Conservation (phyloP, 108 stramenopile species). For the Nitzschia palea region DNA sequence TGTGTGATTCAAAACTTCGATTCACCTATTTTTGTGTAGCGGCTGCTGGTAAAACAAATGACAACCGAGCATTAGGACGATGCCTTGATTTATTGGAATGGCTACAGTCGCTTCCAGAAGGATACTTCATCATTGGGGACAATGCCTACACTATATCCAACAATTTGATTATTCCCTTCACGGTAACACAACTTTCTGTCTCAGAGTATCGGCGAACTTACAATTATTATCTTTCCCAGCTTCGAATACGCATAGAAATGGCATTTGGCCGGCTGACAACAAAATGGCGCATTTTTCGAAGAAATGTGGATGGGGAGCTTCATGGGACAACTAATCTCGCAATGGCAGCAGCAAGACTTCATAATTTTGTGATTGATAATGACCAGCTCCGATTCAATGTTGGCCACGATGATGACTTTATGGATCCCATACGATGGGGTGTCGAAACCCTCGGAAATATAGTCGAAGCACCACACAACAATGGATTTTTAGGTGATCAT, state of each 20-base stretch:
- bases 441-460: no score
- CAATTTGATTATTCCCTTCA: slow-evolving; percentile 26
- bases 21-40: slow-evolving; percentile 11
- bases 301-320: not conserved
- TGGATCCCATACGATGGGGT: not conserved
- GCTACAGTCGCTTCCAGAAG: slow-evolving; percentile 13
- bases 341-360: not conserved
- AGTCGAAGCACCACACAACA: slow-evolving; percentile 1
- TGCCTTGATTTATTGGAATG: slow-evolving; percentile 1
- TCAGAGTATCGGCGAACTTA: slow-evolving; percentile 7
- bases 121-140: slow-evolving; percentile 17
- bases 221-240: slow-evolving; percentile 30
- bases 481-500: not conserved
- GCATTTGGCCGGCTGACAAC: slow-evolving; percentile 29
- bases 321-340: not conserved
- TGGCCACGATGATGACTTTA: not conserved
- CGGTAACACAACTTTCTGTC: slow-evolving; percentile 4
- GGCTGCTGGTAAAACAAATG: slow-evolving; percentile 9
- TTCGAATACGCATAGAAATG: slow-evolving; percentile 43
- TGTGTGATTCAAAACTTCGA: slow-evolving; percentile 11
- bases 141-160: slow-evolving; percentile 12
- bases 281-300: slow-evolving; percentile 27
- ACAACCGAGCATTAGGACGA: not conserved
- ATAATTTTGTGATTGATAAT: slow-evolving; percentile 20
- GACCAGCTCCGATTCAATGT: not conserved